These are phyloP conservation scores for Salix dunnii DNA, from an alignment of 345 rosid genomes.

Conservation along the genomic window DNA sequence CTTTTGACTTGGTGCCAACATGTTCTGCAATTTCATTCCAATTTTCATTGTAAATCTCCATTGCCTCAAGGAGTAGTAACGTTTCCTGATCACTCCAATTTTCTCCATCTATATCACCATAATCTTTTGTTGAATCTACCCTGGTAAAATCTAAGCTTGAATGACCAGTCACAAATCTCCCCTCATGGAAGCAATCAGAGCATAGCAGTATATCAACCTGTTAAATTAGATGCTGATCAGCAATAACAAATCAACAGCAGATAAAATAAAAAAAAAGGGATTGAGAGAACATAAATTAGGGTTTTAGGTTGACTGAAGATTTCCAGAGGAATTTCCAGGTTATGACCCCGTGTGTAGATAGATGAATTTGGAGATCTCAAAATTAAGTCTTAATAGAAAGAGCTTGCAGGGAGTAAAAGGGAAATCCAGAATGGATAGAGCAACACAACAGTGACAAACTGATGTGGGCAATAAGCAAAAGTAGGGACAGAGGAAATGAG, in stretches of 20 bases:
- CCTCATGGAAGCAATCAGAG: conserved; percentile 75
- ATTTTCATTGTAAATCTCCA: conserved; percentile 77
- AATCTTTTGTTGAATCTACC: conserved; percentile 62
- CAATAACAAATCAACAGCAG: neutral
- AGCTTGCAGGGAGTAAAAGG: neutral
- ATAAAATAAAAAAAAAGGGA: neutral
- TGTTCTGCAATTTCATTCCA: conserved; percentile 93
- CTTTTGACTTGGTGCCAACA: conserved; percentile 93
- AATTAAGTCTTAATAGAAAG: neutral
- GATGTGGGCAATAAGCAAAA: neutral
- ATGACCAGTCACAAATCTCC: conserved; percentile 78
- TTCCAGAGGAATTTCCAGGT: neutral
- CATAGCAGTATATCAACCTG: conserved; percentile 82
- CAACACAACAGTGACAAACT: neutral
- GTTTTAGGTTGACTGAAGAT: neutral
- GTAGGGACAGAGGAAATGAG: neutral
- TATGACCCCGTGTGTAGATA: neutral
- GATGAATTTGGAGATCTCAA: neutral
- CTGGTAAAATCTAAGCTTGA: conserved; percentile 82
- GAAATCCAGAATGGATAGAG: neutral
- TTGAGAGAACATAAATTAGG: conserved; percentile 1
- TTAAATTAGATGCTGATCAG: conserved; percentile 27
- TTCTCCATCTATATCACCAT: conserved; percentile 73
- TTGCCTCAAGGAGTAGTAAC: conserved; percentile 80
- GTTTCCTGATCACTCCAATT: conserved; percentile 95